Evolutionary conservation across 768 basidiomycete genomes (phyloP), one percentile per base, ranked within the genome.

Genomic region (Russula sp.): DNA sequence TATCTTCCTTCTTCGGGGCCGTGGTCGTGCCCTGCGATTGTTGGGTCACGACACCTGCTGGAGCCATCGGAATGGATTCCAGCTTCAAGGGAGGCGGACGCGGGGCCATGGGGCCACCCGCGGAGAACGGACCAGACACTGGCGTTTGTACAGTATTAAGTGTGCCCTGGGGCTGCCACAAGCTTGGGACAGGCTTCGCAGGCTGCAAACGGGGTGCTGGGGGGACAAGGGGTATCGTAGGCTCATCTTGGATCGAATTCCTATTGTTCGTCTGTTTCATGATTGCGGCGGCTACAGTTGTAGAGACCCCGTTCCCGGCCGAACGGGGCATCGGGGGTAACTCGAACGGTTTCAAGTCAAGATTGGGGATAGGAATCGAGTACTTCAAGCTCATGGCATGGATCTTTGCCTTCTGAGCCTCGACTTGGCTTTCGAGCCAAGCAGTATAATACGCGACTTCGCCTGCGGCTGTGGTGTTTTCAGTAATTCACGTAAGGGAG

Each of bases 331-430:
- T 55, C 38, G 39, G 9, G 6, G 39, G 38, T 14, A 49, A 9
- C 3, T 48, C 34, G 47, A 53, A 53, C 1, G 51, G 7, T 16
- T 58, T 47, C 38, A 13, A n/a, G 14, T 59, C 52, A 6, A 63
- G 57, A 34, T 63, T 41, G 7, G 51, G 62, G 25, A 63, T 20
- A 13, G 62, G 62, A 11, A 63, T 54, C n/a, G 51, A 47, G 41
- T 25, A 59, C 11, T 49, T 18, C 5, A 22, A 35, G 52, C 62
- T 54, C 62, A 63, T 63, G 0, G 45, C 51, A 18, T 32, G 38
- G 18, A 63, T 53, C 25, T 8, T 63, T 5, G 57, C 57, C 39
- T 54, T 59, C 41, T 63, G 62, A 4, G 14, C 46, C 22, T 34
- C 32, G 29, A 63, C 22, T 29, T 54, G 51, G 11, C 32, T 25